Percentiles rank a stretch among this genome's conserved stretches.
These are phyloP conservation scores for Penicillium tannophilum DNA, from an alignment of 495 filamentous ascomycete species.

Conservation along the genomic window DNA sequence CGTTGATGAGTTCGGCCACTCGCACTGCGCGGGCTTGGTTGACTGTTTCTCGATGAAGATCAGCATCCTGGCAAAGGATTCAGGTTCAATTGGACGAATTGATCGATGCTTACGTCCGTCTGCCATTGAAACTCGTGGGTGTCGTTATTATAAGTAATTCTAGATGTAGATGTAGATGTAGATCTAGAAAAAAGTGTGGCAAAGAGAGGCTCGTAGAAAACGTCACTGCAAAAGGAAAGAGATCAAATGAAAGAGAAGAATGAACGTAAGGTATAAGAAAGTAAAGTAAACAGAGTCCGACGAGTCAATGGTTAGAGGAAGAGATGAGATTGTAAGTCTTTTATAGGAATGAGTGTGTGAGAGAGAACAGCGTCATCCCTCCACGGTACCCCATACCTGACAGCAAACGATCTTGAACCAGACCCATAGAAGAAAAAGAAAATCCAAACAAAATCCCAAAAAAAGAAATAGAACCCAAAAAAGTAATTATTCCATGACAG, in stretches of 20 bases:
- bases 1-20: constrained; percentile 80
- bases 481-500: constrained; percentile 24
- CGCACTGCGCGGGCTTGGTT: constrained; percentile 81
- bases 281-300: neutral
- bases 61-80: constrained; percentile 4
- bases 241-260: constrained; percentile 3
- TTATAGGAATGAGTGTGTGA: constrained; percentile 5
- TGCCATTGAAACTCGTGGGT: constrained; percentile 48
- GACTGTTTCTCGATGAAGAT: constrained; percentile 51
- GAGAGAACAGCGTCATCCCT: neutral
- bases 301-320: neutral
- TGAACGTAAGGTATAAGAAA: constrained; percentile 4
- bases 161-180: constrained; percentile 6
- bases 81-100: neutral
- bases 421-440: constrained; percentile 9
- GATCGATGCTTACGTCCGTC: constrained; percentile 58
- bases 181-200: neutral
- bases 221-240: neutral
- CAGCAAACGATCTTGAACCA: constrained; percentile 5
- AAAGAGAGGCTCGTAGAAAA: neutral
- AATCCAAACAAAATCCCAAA: constrained; percentile 7
- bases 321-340: constrained; percentile 2
- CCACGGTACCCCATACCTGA: constrained; percentile 2
- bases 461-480: constrained; percentile 12
- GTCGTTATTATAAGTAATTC: constrained; percentile 19